Evolutionary conservation across 495 filamentous ascomycete species (phyloP), one percentile per base, ranked within the genome.

Genomic region (Hyaloscypha bicolor): DNA sequence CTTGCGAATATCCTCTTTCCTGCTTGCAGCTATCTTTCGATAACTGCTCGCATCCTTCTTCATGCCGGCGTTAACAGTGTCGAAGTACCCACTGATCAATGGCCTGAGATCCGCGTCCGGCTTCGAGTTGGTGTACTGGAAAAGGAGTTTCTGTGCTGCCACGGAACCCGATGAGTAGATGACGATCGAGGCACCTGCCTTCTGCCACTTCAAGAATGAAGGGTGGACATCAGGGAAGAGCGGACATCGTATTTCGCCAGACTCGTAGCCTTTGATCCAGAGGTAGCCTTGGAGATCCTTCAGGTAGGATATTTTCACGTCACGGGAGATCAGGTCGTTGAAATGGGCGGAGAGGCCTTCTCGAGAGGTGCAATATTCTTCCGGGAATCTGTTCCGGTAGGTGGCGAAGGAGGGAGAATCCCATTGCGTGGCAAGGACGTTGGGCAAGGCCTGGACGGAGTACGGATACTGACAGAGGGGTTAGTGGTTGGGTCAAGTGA

Each of bases 161-260:
- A 93, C 87, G 8, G 85, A 88, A 37, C 90, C 90, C 21, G 85
- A 88, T 9, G 88, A 91, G 78, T 91, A 93, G 73, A 93, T 91
- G 71, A 86, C 82, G 51, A 92, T 79, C 25, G 72, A 72, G 33
- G 84, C 72, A 11, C 80, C 79, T 16, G 75, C 70, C 3, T 70
- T 63, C 51, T 76, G 71, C 88, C 88, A 91, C 48, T 73, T 29
- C 25, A 77, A 74, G 51, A 93, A 73, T 39, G 78, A 77, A 25
- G 84, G 83, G 21, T 81, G 76, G 22, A 93, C 90, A 71, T 93
- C 90, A 11, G 81, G 76, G 75, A 90, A 93, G 65, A 92, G 79
- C 45, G 89, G 89, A 21, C 88, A 88, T 52, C 80, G 79, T 58
- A 91, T 81, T 63, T 81, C 79, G 66, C 88, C 86, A 21, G 79